These are phyloP conservation scores for Xanthoceras sorbifolium DNA, from an alignment of 345 rosid species.

Conservation along the genomic window DNA sequence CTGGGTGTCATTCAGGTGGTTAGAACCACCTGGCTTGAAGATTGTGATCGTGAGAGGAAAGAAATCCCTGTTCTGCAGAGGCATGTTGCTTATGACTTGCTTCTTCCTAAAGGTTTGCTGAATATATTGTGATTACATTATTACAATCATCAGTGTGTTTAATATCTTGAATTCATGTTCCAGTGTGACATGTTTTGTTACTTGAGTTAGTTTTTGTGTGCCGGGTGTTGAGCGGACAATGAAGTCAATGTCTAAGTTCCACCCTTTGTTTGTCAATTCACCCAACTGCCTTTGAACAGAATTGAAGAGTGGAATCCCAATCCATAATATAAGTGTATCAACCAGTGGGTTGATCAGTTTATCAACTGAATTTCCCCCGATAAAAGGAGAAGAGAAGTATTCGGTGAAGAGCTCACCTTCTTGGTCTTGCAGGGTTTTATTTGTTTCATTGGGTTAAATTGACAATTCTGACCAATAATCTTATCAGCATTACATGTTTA, in stretches of 20 bases:
- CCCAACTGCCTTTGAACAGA: neutral
- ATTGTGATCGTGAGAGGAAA: conserved; percentile 71
- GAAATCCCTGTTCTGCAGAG: conserved; percentile 62
- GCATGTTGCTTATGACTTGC: conserved; percentile 72
- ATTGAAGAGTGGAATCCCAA: neutral
- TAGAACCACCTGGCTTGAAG: conserved; percentile 85
- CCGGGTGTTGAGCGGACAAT: neutral
- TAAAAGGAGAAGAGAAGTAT: no score
- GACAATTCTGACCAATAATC: conserved; percentile 4
- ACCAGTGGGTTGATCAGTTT: neutral
- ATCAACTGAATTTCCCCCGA: neutral
- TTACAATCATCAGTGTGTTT: conserved; percentile 15
- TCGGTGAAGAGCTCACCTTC: neutral
- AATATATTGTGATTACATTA: conserved; percentile 21
- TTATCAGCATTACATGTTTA: conserved; percentile 4
- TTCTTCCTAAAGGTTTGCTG: conserved; percentile 80
- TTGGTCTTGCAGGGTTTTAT: neutral
- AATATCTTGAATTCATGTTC: conserved; percentile 11
- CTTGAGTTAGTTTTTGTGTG: neutral
- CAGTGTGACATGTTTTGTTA: neutral
- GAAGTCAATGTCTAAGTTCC: conserved; percentile 2
- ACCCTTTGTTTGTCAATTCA: neutral
- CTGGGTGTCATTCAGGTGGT: conserved; percentile 84
- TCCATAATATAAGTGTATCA: neutral
- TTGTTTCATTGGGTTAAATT: conserved; percentile 20